Conservation (phyloP, 2,329 filamentous ascomycete genomes). For the Hymenotorrendiella dingleyae region DNA sequence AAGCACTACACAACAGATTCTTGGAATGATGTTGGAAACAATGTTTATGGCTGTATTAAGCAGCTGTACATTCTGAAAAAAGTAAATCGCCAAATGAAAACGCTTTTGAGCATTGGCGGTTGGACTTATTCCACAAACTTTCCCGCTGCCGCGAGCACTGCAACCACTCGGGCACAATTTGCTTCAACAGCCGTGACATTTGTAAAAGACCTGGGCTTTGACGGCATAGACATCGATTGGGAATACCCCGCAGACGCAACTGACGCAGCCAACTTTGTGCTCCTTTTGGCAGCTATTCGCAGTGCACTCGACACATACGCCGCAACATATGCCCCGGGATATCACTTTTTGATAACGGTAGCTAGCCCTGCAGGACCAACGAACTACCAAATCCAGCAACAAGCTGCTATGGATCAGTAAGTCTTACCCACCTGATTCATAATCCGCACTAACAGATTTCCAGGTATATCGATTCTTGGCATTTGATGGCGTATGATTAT, state of each 20-base stretch:
- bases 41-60: constrained; percentile 76
- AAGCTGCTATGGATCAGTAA: constrained; percentile 40
- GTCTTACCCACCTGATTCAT: no score
- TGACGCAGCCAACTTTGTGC: constrained; percentile 29
- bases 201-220: constrained; percentile 66
- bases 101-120: constrained; percentile 75
- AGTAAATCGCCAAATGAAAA: constrained; percentile 68
- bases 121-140: constrained; percentile 83
- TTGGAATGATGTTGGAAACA: constrained; percentile 62
- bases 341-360: constrained; percentile 50
- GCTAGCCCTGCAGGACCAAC: constrained; percentile 44
- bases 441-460: no score
- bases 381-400: constrained; percentile 43
- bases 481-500: constrained; percentile 71
- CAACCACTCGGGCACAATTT: constrained; percentile 57
- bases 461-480: constrained; percentile 48
- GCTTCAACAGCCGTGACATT: constrained; percentile 62
- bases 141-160: constrained; percentile 57
- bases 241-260: constrained; percentile 22
- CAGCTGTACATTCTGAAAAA: constrained; percentile 76
- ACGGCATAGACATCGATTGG: constrained; percentile 39
- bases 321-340: constrained; percentile 36
- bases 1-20: constrained; percentile 69
- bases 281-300: constrained; percentile 27
- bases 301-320: constrained; percentile 44